These are phyloP conservation scores for Kernera saxatilis DNA, from an alignment of 345 rosid species.

Conservation along the genomic window DNA sequence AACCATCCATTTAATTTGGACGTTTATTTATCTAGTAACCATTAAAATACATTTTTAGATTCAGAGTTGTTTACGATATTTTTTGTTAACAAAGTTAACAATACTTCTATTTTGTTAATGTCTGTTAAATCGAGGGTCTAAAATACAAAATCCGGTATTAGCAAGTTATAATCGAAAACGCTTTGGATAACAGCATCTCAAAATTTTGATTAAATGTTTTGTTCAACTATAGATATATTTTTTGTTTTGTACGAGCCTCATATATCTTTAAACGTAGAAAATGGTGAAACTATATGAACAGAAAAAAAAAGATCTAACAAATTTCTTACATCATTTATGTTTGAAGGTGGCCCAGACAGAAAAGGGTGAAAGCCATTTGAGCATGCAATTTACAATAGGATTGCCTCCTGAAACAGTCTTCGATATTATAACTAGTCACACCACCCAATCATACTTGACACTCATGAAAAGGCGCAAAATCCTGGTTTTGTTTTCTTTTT, in stretches of 20 bases:
- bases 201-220: too few relatives aligned
- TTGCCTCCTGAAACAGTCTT: neutral
- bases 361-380: neutral
- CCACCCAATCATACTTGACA: neutral
- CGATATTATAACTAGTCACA: slow-evolving; percentile 4
- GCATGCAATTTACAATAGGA: neutral
- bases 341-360: slow-evolving; percentile 2
- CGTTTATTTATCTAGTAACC: neutral
- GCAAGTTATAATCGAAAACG: too few relatives aligned
- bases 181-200: too few relatives aligned
- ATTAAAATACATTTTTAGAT: neutral
- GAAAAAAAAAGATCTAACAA: neutral
- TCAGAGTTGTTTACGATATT: neutral
- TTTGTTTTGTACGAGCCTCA: too few relatives aligned
- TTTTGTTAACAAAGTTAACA: neutral
- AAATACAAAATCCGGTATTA: neutral
- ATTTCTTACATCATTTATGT: neutral
- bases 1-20: neutral
- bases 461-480: neutral
- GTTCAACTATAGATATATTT: too few relatives aligned
- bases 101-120: neutral
- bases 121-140: neutral
- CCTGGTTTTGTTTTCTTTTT: neutral
- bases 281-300: neutral
- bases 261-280: neutral